phyloP scores from a whole-genome alignment of 805 yeast genomes.

The baker's yeast (Saccharomyces cerevisiae) region DNA sequence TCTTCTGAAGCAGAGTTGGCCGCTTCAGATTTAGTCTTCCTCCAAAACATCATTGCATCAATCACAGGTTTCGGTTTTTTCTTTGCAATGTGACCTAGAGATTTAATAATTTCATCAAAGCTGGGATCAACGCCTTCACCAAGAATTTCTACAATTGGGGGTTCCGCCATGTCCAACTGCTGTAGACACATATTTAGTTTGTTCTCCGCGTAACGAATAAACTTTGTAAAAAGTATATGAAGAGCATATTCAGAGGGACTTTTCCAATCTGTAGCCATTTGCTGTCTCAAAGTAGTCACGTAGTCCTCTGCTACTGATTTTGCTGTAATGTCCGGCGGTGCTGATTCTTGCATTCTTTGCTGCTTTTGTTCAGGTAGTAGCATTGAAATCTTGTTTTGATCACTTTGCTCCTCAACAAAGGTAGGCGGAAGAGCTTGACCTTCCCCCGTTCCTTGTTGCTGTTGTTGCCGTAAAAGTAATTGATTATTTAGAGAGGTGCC shows the following conservation, averaged over 20 bases:
- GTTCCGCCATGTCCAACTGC: constrained; percentile 56
- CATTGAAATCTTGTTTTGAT: neutral
- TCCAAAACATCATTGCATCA: constrained; percentile 97
- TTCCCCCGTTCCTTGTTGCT: neutral
- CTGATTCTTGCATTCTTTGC: constrained; percentile 1
- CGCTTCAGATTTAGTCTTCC: constrained; percentile 84
- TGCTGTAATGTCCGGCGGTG: constrained; percentile 10
- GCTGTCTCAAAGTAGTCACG: constrained; percentile 28
- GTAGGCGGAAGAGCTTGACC: neutral
- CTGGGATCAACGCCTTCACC: constrained; percentile 81
- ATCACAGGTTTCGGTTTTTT: constrained; percentile 90
- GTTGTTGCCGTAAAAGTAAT: neutral
- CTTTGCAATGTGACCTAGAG: constrained; percentile 85
- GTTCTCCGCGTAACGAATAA: constrained; percentile 87
- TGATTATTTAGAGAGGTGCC: neutral
- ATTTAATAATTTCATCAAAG: constrained; percentile 77
- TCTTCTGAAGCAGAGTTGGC: constrained; percentile 56
- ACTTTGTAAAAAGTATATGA: constrained; percentile 90
- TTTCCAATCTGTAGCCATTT: constrained; percentile 47
- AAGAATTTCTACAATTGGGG: constrained; percentile 67
- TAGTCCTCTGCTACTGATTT: constrained; percentile 20
- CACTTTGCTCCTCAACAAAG: neutral
- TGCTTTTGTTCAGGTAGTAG: neutral
- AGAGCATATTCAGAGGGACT: constrained; percentile 84
- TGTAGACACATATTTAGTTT: constrained; percentile 67